Conservation (phyloP, 2,329 filamentous ascomycete genomes). For the Arthrobotrys megalospora region DNA sequence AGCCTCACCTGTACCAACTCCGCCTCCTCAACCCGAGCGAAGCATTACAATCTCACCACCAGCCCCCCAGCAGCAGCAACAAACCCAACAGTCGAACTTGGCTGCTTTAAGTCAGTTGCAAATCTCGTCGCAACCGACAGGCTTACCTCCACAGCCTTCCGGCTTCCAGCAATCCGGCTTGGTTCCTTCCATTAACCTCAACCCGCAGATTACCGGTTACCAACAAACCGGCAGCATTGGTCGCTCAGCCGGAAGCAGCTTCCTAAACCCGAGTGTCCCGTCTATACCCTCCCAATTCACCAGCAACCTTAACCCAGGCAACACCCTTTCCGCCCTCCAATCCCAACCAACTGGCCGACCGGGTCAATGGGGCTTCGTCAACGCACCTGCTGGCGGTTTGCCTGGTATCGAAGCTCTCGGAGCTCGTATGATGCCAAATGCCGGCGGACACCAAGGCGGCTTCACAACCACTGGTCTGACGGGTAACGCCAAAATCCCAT, state of each 20-base stretch:
- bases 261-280: slow-evolving; percentile 71
- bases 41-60: slow-evolving; percentile 61
- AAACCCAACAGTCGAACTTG: slow-evolving; percentile 68
- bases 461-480: slow-evolving; percentile 90
- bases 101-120: slow-evolving; percentile 61
- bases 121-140: slow-evolving; percentile 66
- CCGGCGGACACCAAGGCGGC: slow-evolving; percentile 84
- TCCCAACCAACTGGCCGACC: slow-evolving; percentile 94
- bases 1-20: slow-evolving; percentile 65
- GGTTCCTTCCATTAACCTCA: slow-evolving; percentile 67
- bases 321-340: slow-evolving; percentile 80
- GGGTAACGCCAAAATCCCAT: slow-evolving; percentile 95
- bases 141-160: slow-evolving; percentile 78
- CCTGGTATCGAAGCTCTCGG: slow-evolving; percentile 95
- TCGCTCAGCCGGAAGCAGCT: slow-evolving; percentile 29
- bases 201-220: slow-evolving; percentile 81
- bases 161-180: slow-evolving; percentile 76
- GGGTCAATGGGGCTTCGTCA: slow-evolving; percentile 98
- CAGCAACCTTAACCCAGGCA: slow-evolving; percentile 73
- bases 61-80: slow-evolving; percentile 68
- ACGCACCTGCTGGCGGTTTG: slow-evolving; percentile 87
- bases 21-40: slow-evolving; percentile 71
- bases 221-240: slow-evolving; percentile 64
- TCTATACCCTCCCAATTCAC: slow-evolving; percentile 82
- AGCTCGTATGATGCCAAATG: slow-evolving; percentile 96